Evolutionary conservation across 768 basidiomycete genomes (phyloP).

Genomic region (Porphyrellus cyaneotinctus): DNA sequence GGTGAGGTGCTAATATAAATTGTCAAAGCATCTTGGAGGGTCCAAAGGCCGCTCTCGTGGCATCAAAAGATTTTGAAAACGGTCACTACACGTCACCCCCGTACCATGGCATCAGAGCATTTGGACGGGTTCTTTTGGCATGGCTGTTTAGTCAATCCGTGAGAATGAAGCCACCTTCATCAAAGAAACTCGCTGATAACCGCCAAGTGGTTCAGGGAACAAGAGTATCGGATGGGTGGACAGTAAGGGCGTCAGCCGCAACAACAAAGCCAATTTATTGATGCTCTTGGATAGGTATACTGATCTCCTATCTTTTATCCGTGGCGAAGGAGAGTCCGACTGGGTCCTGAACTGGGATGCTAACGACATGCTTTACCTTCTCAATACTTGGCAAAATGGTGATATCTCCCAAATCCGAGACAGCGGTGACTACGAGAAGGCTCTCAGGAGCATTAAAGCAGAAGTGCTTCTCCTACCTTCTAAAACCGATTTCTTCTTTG

Average conservation of each 20-base stretch:
- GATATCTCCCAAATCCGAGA: slow-evolving; percentile 45
- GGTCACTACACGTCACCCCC: slow-evolving; percentile 48
- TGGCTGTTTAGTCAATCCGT: slow-evolving; percentile 56
- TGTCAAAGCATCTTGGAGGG: slow-evolving; percentile 50
- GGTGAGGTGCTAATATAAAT: neutral
- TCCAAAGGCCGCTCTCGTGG: slow-evolving; percentile 46
- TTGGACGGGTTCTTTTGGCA: slow-evolving; percentile 45
- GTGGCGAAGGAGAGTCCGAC: slow-evolving; percentile 45
- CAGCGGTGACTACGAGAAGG: slow-evolving; percentile 39
- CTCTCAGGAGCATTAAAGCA: slow-evolving; percentile 43
- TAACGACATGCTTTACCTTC: slow-evolving; percentile 48
- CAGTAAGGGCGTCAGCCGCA: slow-evolving; percentile 22
- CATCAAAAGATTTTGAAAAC: slow-evolving; percentile 49
- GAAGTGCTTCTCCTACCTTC: slow-evolving; percentile 53
- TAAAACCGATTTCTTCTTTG: slow-evolving; percentile 56
- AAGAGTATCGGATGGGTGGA: slow-evolving; percentile 40
- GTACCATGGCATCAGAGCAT: slow-evolving; percentile 50
- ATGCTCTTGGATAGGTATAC: slow-evolving; percentile 34
- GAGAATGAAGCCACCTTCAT: slow-evolving; percentile 69
- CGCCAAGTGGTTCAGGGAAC: slow-evolving; percentile 49
- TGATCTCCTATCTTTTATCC: slow-evolving; percentile 44
- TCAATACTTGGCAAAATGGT: slow-evolving; percentile 48
- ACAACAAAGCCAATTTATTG: neutral
- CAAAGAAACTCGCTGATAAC: slow-evolving; percentile 41
- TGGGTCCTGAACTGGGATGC: slow-evolving; percentile 48